Base-by-base conservation (phyloP, 345 rosid genomes). In the Turnera subulata region DNA sequence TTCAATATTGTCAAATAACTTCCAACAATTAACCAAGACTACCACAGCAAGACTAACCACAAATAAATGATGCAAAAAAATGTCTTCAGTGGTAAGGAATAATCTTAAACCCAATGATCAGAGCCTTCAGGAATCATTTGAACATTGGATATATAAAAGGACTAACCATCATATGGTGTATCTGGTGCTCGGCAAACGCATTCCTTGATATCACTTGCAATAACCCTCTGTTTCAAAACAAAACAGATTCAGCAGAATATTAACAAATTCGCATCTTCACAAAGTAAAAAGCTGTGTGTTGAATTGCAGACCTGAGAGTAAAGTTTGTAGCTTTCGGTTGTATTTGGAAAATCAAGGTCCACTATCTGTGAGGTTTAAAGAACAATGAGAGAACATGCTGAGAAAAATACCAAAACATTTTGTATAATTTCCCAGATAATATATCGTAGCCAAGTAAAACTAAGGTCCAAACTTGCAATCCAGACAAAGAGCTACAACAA, bases 151-250 rank as follows among this genome's bases (percentile, higher is more conserved):
- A 62, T n/a, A 62, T 7, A 44, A 17, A 60, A 58, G 40, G 37
- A 72, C 78, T 45, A 15, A 93, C 99, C 97, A 69, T 93, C 97
- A 73, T 89, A 93, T 22, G 94, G 90, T 66, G 96, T 87, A 81
- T 93, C 99, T 39, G 99, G 97, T 42, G 94, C 99, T 35, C 99
- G 86, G 53, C 96, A 93, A 20, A 93, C 91, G 12, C 89, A 83
- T 76, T 93, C 99, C 76, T 89, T 93, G 79, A 93, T 87, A 73
- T 93, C 99, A 76, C 96, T 81, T 50, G 86, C 99, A 70, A 93
- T 89, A 56, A 82, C 82, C 70, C 90, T 85, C 99, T 93, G 88
- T 65, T 58, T 57, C 63, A 48, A 54, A 72, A 68, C 21, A 64
- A 58, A 56, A 61, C 43, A 25, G 22, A 9, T n/a, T 59, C 64